Evolutionary conservation across 306 rosid species (phyloP), one percentile per base, ranked within the genome.

Genomic region (Prunus fruticosa): DNA sequence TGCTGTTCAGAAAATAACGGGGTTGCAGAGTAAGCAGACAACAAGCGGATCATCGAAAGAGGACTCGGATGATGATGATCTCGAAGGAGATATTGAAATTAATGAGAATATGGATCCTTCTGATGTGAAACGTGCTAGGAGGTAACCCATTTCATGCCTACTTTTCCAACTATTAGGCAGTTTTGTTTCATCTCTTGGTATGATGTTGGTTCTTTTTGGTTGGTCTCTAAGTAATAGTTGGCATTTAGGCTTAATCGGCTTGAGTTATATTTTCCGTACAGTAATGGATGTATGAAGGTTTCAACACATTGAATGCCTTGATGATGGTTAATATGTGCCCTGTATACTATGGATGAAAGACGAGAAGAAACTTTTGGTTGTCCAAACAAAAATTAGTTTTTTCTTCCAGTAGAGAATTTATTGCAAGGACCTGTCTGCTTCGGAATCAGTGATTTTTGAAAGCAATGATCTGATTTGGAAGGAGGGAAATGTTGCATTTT

Each of bases 1-100:
- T 65, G 69, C 83, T 72, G 14, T 76, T 52, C 84, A 75, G 67
- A 80, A 51, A 58, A 87, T 81, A 66, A 54, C 69, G 12, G 83
- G 28, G 49, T 25, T 73, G 30, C 90, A 43, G 67, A 71, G 76
- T 69, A 81, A 25, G 51, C 90, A 84, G 75, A 63, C 91, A 73
- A 82, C 89, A 0, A 87, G 91, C 57, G 91, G 89, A 82, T 87
- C 91, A 18, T 87, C 91, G 16, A 84, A 82, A 65, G 91, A 87
- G 12, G 89, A 87, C 32, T 87, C 91, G 0, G 91, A 87, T 57
- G 89, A 87, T 72, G 91, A 87, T 81, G 91, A 87, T 1, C 83
- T 85, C 61, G 91, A 87, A 27, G 88, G 85, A 34, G 91, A 87
- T 71, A 66, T 82, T 64, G 91, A 87, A 68, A 87, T 67, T 69